A percentile compares a stretch with the other conserved stretches of the same genome.
Conservation (phyloP, 2,329 filamentous ascomycete genomes). For the Aspergillus ibericus region DNA sequence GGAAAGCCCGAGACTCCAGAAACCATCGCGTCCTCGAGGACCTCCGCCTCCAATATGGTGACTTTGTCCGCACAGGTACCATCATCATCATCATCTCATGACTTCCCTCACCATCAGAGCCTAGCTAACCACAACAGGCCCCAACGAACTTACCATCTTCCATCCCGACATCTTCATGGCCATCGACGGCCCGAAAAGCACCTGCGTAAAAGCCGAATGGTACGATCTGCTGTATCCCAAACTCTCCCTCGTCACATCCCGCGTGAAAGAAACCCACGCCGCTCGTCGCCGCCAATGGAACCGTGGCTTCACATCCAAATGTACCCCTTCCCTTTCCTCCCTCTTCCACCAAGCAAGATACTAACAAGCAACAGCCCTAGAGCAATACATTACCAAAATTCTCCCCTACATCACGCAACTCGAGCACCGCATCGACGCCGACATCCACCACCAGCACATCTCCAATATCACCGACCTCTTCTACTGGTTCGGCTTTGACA, state of each 20-base stretch:
- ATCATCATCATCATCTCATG: not conserved
- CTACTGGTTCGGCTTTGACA: slow-evolving; percentile 34
- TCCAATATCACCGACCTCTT: slow-evolving; percentile 14
- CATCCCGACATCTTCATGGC: slow-evolving; percentile 17
- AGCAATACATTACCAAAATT: not conserved
- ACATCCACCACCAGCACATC: not conserved
- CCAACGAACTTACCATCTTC: slow-evolving; percentile 21
- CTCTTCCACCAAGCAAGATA: not conserved
- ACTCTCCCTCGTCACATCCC: slow-evolving; percentile 12
- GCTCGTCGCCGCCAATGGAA: not conserved
- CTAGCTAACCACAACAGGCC: not conserved
- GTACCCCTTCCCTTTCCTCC: not conserved
- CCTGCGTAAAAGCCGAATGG: slow-evolving; percentile 20
- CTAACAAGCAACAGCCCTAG: not conserved
- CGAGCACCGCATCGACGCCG: not conserved
- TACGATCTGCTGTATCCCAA: slow-evolving; percentile 20
- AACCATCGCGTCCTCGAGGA: not conserved
- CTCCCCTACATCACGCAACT: not conserved
- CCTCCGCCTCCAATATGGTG: not conserved
- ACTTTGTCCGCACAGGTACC: slow-evolving; percentile 1
- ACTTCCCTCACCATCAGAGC: not conserved
- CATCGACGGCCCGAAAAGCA: slow-evolving; percentile 17
- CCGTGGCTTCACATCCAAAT: not conserved
- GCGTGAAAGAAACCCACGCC: slow-evolving; percentile 2
- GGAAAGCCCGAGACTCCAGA: not conserved